Base-by-base conservation (phyloP, 352 stramenopile genomes). In the Pythium plurisporium region DNA sequence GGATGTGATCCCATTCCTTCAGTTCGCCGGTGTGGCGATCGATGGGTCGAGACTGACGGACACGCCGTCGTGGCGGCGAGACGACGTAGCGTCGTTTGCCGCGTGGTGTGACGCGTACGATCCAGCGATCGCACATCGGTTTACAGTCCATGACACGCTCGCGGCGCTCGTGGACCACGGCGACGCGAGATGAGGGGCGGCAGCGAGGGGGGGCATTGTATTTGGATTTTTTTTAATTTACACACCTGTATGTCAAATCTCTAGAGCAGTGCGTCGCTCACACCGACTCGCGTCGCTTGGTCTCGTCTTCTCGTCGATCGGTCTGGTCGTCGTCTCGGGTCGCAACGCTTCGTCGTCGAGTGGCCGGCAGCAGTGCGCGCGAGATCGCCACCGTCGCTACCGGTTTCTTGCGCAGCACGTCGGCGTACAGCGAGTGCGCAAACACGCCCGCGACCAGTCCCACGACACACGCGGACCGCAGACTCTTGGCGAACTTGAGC, bases 351-450 rank as follows among this genome's bases (percentile, higher is more conserved):
- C 10, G 17, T 37, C n/a, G 26, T 38, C 31, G 20, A 38, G 38
- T 64, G 15, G 22, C n/a, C n/a, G n/a, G n/a, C n/a, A n/a, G n/a
- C n/a, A n/a, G n/a, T n/a, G 36, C 34, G 31, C 26, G 26, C 26
- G 27, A n/a, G 5, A 19, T 26, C 44, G 44, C 23, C 23, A n/a
- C 8, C 12, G 29, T 27, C 17, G 14, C n/a, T 26, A 50, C 23
- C 15, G 67, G 55, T 49, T 42, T 60, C 54, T 58, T 63, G 30
- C 25, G n/a, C 46, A 90, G 55, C 52, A 90, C 77, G 31, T 90
- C 80, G 1, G 76, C 80, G 52, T 88, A 90, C 19, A 91, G 52
- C 29, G 78, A 88, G 55, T 91, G 81, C 4, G 78, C 71, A 41
- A 88, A 82, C 33, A 91, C 64, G 12, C 81, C 81, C 0, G 78